Evolutionary conservation across 306 rosid species (phyloP), one percentile per base, ranked within the genome.

Genomic region (Prunus dulcis): DNA sequence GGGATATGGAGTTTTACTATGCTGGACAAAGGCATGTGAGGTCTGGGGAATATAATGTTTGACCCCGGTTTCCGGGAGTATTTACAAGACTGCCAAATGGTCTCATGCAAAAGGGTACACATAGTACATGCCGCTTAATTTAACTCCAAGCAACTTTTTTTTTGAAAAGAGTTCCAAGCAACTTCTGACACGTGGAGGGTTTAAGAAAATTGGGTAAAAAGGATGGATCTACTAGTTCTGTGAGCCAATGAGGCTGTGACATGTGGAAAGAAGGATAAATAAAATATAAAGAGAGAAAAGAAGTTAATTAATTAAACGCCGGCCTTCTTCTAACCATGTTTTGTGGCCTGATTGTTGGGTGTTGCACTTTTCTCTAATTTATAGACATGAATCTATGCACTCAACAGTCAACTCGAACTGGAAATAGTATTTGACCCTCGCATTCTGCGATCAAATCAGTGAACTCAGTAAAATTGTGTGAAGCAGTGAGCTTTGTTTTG

Each of bases 311-410:
- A 6, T 28, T 6, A 70, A 14, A 30, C 63, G 56, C 78, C 82
- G 46, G 60, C 82, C 61, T 45, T 5, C 73, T 55, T 7, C 43
- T 66, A 43, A 12, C 72, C 73, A 27, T 79, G 78, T 73, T 61
- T 68, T 32, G 43, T 72, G 78, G 82, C 74, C 82, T 64, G 7
- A 73, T 71, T 79, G 34, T 30, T 51, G 73, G 82, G 10, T 20
- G 53, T 8, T 10, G 23, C 7, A 14, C 3, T 0, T 25, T 68
- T 1, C 32, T 13, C 18, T 2, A 38, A 38, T 7, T 34, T 0
- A 38, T 6, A 1, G 43, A 38, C 43, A 38, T 6, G 43, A 38
- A 38, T 7, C 9, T 1, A 38, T 6, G 43, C 43, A 38, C 38
- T 5, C 8, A 5, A 32, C 1, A 6, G 38, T 32, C 38, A 32